Base-by-base conservation (phyloP, 129 eudicot genomes). In the Lonicera japonica region DNA sequence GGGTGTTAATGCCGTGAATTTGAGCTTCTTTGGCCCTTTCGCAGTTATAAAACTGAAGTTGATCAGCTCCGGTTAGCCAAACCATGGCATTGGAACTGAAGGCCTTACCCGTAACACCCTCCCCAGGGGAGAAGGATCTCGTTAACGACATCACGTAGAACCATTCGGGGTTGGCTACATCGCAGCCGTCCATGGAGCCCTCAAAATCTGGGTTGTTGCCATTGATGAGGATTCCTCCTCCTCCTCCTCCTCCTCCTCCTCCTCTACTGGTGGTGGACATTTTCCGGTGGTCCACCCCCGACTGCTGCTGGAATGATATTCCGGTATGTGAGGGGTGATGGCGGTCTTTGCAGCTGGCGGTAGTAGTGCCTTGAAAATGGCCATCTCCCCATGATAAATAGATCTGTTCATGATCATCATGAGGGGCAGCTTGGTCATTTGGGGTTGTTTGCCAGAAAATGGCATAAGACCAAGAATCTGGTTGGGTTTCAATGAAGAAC, bases 21-120 rank as follows among this genome's bases (percentile, higher is more conserved):
- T 78, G 83, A 24, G 95, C 95, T 46, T 89, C 95, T 17, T 85
- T 77, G 16, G 88, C 87, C 29, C 96, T 68, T 4, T 75, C 77
- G 47, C 95, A 87, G 61, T 73, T 68, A 19, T 68, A 70, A 12
- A 59, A 41, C 63, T 60, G 57, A 5, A 87, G 80, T 25, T 77
- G 80, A 16, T 70, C 57, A 9, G 1, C 74, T 0, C 96, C 96
- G 19, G 47, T 58, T 14, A 88, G 29, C 96, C 96, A 88, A 18
- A 81, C 65, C 50, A 76, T 14, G 1, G 80, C 48, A 5, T 78
- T 79, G 0, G 88, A 64, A 8, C 54, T 70, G 14, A 81, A 76
- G 19, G 82, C 78, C 66, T 74, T 84, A 2, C 80, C 86, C 0
- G 77, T 76, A 18, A 78, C 76, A 0, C 84, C 84, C 14, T 81